Conservation (phyloP, 768 basidiomycete species). For the Hemileccinum impolitum region DNA sequence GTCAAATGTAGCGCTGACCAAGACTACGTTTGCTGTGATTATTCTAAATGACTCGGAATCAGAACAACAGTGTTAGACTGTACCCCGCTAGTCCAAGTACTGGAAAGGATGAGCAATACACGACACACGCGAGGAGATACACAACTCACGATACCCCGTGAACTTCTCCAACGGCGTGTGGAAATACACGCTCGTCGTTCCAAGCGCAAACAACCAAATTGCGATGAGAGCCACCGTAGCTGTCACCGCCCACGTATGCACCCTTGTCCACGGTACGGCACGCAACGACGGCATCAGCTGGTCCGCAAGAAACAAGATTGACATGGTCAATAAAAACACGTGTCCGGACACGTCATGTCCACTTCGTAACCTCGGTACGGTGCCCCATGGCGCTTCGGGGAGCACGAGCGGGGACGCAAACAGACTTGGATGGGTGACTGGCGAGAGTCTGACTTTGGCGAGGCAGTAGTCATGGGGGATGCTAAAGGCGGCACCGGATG, state of each 20-base stretch:
- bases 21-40: not conserved
- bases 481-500: constrained; percentile 48
- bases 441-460: constrained; percentile 47
- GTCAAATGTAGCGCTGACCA: not conserved
- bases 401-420: constrained; percentile 45
- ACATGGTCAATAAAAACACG: constrained; percentile 83
- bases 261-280: constrained; percentile 35
- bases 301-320: constrained; percentile 72
- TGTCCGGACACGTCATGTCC: constrained; percentile 97
- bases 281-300: constrained; percentile 61
- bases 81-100: constrained; percentile 39
- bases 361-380: constrained; percentile 59
- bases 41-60: not conserved
- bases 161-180: constrained; percentile 87
- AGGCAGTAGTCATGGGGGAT: constrained; percentile 61
- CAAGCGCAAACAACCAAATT: constrained; percentile 70
- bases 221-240: constrained; percentile 47
- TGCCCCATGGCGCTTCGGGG: constrained; percentile 42
- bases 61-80: constrained; percentile 27
- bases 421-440: constrained; percentile 58
- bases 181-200: constrained; percentile 87
- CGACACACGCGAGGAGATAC: not conserved
- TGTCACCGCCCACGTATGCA: constrained; percentile 48
- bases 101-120: constrained; percentile 15
- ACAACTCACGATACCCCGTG: constrained; percentile 72